Conservation (phyloP, 116 monocot species). For the Posidonia oceanica region DNA sequence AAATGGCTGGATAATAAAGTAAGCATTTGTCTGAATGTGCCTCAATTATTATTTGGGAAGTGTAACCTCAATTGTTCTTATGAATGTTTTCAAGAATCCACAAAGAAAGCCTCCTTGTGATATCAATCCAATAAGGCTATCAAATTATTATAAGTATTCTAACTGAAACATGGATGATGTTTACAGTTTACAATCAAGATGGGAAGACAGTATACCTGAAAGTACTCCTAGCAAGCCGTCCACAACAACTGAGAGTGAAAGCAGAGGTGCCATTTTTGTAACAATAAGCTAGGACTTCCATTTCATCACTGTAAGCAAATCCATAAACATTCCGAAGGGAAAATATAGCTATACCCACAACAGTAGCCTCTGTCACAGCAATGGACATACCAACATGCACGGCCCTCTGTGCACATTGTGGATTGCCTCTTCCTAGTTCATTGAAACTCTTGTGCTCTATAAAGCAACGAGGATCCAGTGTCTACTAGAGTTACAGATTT, state of each 20-base stretch:
- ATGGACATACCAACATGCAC: conserved; percentile 24
- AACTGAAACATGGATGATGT: no score
- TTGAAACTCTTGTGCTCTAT: conserved; percentile 50
- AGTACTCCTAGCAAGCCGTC: conserved; percentile 44
- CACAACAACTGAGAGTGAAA: conserved; percentile 27
- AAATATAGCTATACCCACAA: conserved; percentile 25
- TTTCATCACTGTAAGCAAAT: conserved; percentile 43
- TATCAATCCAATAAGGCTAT: no score
- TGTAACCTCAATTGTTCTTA: no score
- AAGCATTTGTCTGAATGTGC: no score
- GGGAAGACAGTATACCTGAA: no score
- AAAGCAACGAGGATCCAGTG: conserved; percentile 50
- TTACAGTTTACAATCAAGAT: no score
- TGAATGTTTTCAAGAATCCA: no score
- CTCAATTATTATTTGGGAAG: no score
- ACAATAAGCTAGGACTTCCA: conserved; percentile 42
- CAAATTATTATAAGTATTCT: no score
- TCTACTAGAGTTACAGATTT: no score
- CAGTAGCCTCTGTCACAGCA: conserved; percentile 16
- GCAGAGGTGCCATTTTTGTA: conserved; percentile 28
- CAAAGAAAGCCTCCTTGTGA: no score
- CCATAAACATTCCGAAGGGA: conserved; percentile 20
- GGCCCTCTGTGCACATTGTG: conserved; percentile 24
- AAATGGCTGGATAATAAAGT: no score
- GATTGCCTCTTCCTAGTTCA: conserved; percentile 57